Percentiles rank a stretch among this genome's conserved stretches.
Evolutionary conservation across 148 eudicot genomes (phyloP).

Genomic region (Silene uniflora): DNA sequence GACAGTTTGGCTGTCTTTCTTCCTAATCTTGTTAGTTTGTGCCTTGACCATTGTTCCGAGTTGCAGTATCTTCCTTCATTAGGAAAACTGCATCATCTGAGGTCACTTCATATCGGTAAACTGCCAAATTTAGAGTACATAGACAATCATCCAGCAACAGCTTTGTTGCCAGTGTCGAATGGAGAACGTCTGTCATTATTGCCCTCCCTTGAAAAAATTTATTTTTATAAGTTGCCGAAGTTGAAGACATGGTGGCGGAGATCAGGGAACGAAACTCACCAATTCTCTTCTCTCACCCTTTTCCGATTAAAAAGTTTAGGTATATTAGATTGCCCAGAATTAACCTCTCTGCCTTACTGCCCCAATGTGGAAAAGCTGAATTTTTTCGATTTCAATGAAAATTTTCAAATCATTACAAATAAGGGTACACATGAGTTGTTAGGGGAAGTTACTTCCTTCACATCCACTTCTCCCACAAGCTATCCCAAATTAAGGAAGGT

Average conservation of each 20-base stretch:
- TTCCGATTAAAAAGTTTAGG: not conserved
- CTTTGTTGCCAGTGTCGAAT: not conserved
- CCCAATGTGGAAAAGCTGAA: constrained; percentile 4
- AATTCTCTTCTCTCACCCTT: not conserved
- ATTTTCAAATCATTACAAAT: not conserved
- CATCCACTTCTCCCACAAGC: not conserved
- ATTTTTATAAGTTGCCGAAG: not conserved
- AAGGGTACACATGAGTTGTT: not conserved
- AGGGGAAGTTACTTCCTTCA: not conserved
- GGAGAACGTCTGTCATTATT: not conserved
- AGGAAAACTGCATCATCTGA: constrained; percentile 3
- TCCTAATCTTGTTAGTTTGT: not conserved
- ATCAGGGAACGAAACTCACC: not conserved
- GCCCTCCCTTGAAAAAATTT: constrained; percentile 16
- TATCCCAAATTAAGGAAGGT: constrained; percentile 10
- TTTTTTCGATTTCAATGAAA: not conserved
- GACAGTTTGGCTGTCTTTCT: not conserved
- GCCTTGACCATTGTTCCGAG: not conserved
- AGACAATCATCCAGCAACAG: not conserved
- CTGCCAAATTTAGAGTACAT: constrained; percentile 3
- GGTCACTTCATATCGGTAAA: not conserved
- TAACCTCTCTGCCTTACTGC: constrained; percentile 17
- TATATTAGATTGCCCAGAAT: not conserved
- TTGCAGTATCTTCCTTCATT: not conserved
- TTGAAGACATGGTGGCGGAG: constrained; percentile 20